A percentile compares a stretch with the other conserved stretches of the same genome.
phyloP scores from a whole-genome alignment of 1,284 basidiomycete genomes.

The Pseudozyma thailandica region DNA sequence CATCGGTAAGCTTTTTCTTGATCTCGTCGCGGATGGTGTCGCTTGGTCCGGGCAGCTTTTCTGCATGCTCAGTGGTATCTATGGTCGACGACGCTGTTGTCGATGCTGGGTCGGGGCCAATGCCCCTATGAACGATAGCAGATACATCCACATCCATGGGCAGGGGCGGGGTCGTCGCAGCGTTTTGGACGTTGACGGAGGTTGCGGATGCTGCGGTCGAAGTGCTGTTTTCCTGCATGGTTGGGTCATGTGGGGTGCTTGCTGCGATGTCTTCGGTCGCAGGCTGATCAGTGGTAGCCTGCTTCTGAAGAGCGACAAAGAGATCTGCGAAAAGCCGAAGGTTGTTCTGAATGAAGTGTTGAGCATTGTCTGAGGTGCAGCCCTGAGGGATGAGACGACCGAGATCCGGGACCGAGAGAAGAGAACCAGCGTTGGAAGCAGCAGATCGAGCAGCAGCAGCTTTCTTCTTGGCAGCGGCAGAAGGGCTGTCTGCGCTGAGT shows the following conservation, averaged over 20 bases:
- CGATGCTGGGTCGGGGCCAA: no score
- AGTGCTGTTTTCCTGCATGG: not conserved
- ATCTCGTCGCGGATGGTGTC: constrained; percentile 38
- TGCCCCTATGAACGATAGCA: not conserved
- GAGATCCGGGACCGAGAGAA: constrained; percentile 43
- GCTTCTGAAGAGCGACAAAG: constrained; percentile 50
- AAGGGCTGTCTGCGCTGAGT: constrained; percentile 14
- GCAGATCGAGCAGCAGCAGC: constrained; percentile 37
- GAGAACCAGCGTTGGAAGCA: constrained; percentile 23
- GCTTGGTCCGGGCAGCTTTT: constrained; percentile 19
- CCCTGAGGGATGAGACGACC: constrained; percentile 46
- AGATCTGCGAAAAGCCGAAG: constrained; percentile 45
- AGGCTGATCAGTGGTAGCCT: constrained; percentile 25
- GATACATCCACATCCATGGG: not conserved
- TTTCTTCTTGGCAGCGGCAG: constrained; percentile 21
- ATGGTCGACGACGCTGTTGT: not conserved
- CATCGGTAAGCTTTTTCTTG: constrained; percentile 41
- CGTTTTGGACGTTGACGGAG: not conserved
- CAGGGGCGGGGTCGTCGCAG: not conserved
- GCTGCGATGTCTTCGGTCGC: constrained; percentile 13
- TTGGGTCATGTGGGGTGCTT: not conserved
- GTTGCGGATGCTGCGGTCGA: not conserved
- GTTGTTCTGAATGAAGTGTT: constrained; percentile 43
- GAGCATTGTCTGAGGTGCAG: constrained; percentile 32
- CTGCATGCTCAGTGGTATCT: not conserved